A percentile compares a stretch with the other conserved stretches of the same genome.
phyloP scores from a whole-genome alignment of 331 rosid species.

The Cydonia oblonga region DNA sequence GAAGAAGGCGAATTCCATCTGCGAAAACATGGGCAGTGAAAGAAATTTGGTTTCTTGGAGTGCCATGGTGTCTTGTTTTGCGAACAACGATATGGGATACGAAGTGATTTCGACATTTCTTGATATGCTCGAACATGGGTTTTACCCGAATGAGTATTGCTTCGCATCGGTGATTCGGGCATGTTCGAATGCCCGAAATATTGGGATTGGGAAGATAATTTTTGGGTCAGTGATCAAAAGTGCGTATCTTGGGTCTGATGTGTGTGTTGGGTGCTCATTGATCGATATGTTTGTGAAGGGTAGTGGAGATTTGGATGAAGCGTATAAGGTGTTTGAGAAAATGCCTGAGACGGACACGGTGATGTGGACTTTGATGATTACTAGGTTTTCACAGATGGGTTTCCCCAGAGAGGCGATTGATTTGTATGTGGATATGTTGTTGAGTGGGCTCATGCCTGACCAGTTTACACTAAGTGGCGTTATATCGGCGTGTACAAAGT shows the following conservation, averaged over 20 bases:
- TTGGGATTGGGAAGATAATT: neutral
- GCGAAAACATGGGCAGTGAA: neutral
- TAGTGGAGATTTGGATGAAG: neutral
- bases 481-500: slow-evolving; percentile 2
- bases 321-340: slow-evolving; percentile 8
- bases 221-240: slow-evolving; percentile 7
- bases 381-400: slow-evolving; percentile 3
- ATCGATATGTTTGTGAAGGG: slow-evolving; percentile 13
- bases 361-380: slow-evolving; percentile 11
- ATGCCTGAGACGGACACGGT: slow-evolving; percentile 2
- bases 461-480: slow-evolving; percentile 6
- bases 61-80: slow-evolving; percentile 15
- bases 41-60: slow-evolving; percentile 15
- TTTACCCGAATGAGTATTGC: slow-evolving; percentile 10
- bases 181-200: neutral
- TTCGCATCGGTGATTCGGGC: slow-evolving; percentile 11
- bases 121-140: neutral
- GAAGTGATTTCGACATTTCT: neutral
- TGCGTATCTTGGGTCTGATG: slow-evolving; percentile 3
- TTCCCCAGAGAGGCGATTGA: neutral
- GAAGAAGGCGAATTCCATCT: neutral
- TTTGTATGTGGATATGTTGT: slow-evolving; percentile 1
- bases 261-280: slow-evolving; percentile 14
- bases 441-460: slow-evolving; percentile 5
- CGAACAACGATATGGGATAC: slow-evolving; percentile 1